These are phyloP conservation scores for Termitomyces sp. DNA, from an alignment of 768 basidiomycete genomes.

Conservation along the genomic window DNA sequence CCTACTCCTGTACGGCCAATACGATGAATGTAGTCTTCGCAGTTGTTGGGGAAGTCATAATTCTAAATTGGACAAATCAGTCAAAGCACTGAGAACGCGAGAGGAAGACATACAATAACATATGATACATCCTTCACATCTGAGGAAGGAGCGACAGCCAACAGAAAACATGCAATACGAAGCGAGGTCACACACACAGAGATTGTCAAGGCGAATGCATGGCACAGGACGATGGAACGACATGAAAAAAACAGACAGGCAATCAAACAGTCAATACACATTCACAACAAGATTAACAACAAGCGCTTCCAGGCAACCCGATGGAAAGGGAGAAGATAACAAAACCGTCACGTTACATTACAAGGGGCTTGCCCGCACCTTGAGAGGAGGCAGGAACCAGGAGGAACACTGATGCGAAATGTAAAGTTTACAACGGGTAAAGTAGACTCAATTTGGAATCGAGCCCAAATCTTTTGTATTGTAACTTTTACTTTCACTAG, in stretches of 20 bases:
- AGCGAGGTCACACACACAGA: conserved; percentile 27
- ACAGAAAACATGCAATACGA: conserved; percentile 28
- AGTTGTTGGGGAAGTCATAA: conserved; percentile 97
- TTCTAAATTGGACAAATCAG: conserved; percentile 47
- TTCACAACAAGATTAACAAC: conserved; percentile 28
- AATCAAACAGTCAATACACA: conserved; percentile 43
- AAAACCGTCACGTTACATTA: too few species aligned
- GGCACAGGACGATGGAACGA: background rate
- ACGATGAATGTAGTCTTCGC: conserved; percentile 97
- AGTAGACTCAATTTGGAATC: too few species aligned
- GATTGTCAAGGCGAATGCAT: conserved; percentile 13
- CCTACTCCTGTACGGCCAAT: conserved; percentile 94
- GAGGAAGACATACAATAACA: conserved; percentile 70
- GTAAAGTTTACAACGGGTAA: too few species aligned
- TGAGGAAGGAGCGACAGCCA: conserved; percentile 35
- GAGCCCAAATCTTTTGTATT: too few species aligned
- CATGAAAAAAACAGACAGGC: conserved; percentile 26
- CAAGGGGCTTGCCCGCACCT: too few species aligned
- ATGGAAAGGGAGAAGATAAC: too few species aligned
- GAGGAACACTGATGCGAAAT: too few species aligned
- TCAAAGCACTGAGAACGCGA: conserved; percentile 1
- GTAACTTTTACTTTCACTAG: too few species aligned
- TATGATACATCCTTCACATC: conserved; percentile 99
- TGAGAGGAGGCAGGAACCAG: too few species aligned
- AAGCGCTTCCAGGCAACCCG: conserved; percentile 32